These are phyloP conservation scores for Trametes cinnabarina DNA, from an alignment of 768 basidiomycete genomes.

Conservation along the genomic window DNA sequence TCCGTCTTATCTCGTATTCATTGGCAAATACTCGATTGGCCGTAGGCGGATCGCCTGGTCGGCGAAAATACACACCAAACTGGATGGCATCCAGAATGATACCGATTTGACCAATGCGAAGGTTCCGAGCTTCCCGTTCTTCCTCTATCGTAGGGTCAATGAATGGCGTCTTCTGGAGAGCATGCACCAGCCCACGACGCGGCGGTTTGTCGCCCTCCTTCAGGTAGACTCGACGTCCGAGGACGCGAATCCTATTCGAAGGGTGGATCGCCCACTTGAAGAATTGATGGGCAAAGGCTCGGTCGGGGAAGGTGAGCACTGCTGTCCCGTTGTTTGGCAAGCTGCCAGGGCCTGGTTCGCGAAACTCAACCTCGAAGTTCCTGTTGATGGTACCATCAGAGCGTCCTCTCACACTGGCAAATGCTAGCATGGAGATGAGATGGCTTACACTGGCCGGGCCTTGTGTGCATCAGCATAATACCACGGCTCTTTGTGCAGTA, in stretches of 20 bases:
- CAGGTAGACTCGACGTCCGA: slow-evolving; percentile 18
- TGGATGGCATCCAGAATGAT: slow-evolving; percentile 61
- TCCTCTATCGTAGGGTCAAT: slow-evolving; percentile 28
- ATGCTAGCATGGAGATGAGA: too few species aligned
- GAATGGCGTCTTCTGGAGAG: slow-evolving; percentile 31
- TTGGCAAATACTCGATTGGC: slow-evolving; percentile 49
- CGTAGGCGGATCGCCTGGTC: slow-evolving; percentile 13
- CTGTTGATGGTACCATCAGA: slow-evolving; percentile 33
- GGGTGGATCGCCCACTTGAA: slow-evolving; percentile 37
- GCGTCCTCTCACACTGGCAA: too few species aligned
- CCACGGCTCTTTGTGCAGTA: slow-evolving; percentile 55
- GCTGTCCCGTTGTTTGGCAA: slow-evolving; percentile 57
- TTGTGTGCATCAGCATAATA: slow-evolving; percentile 15
- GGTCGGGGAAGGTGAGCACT: slow-evolving; percentile 28
- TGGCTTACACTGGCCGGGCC: slow-evolving; percentile 5
- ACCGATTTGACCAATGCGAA: slow-evolving; percentile 34
- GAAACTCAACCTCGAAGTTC: slow-evolving; percentile 60
- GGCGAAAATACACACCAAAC: slow-evolving; percentile 59
- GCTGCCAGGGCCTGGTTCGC: slow-evolving; percentile 46
- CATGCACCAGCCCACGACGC: neutral
- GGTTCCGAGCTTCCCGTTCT: slow-evolving; percentile 34
- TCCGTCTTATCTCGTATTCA: slow-evolving; percentile 62
- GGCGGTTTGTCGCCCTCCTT: neutral
- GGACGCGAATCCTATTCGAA: slow-evolving; percentile 25
- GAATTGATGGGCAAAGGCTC: slow-evolving; percentile 42